Evolutionary conservation across 2,329 filamentous ascomycete genomes (phyloP).

Genomic region (Microdochium trichocladiopsis): DNA sequence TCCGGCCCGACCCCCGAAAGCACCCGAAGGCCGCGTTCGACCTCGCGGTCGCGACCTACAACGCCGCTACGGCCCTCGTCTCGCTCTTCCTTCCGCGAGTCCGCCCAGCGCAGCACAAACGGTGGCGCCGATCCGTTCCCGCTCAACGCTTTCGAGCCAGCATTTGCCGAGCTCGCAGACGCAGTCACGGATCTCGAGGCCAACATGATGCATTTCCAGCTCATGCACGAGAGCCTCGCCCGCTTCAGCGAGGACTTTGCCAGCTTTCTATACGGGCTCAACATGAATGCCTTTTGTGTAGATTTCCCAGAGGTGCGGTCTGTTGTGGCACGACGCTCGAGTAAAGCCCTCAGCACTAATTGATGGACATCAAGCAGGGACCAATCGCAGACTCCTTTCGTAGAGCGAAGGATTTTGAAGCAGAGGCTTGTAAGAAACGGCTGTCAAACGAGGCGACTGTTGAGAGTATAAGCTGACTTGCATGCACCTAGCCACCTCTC

Average conservation of each 20-base stretch:
- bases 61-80: conserved; percentile 89
- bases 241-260: conserved; percentile 96
- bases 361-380: conserved; percentile 41
- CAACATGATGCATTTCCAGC: conserved; percentile 94
- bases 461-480: neutral
- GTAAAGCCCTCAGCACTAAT: neutral
- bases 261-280: conserved; percentile 89
- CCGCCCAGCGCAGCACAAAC: conserved; percentile 49
- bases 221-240: conserved; percentile 91
- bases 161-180: conserved; percentile 89
- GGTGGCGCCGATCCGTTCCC: conserved; percentile 54
- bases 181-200: conserved; percentile 93
- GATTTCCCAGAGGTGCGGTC: conserved; percentile 80
- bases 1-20: neutral
- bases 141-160: conserved; percentile 77
- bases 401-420: conserved; percentile 52
- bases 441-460: conserved; percentile 1
- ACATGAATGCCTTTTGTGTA: conserved; percentile 99
- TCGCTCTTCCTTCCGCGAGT: conserved; percentile 79
- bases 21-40: conserved; percentile 14
- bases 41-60: conserved; percentile 63
- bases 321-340: neutral
- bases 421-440: conserved; percentile 30
- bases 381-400: conserved; percentile 80
- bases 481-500: conserved; percentile 10